These are phyloP conservation scores for Talaromyces sp. DNA, from an alignment of 2,329 filamentous ascomycete species.

Conservation along the genomic window DNA sequence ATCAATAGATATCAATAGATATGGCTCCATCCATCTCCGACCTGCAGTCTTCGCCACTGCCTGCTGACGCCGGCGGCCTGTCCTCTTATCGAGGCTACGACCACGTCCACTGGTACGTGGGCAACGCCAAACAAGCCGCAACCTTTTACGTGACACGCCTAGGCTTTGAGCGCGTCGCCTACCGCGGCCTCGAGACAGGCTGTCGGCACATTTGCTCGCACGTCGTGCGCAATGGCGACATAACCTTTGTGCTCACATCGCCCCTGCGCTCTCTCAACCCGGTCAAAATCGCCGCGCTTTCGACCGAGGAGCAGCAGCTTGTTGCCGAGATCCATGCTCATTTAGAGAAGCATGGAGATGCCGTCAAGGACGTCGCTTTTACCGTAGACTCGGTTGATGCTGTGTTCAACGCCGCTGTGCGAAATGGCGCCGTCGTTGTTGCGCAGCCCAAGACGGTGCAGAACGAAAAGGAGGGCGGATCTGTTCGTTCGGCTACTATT, in stretches of 20 bases:
- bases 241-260: conserved; percentile 41
- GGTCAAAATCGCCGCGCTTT: conserved; percentile 50
- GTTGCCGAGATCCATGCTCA: conserved; percentile 75
- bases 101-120: conserved; percentile 93
- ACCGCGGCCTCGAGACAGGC: conserved; percentile 83
- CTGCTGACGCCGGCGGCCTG: conserved; percentile 19
- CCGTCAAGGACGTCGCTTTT: conserved; percentile 91
- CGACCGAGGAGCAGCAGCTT: conserved; percentile 59
- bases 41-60: conserved; percentile 6
- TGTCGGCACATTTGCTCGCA: conserved; percentile 77
- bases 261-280: conserved; percentile 49
- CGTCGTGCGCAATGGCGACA: conserved; percentile 50
- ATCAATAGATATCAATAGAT: neutral
- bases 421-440: conserved; percentile 38
- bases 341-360: conserved; percentile 83
- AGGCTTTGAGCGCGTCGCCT: conserved; percentile 78
- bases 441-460: conserved; percentile 51
- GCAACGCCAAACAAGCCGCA: conserved; percentile 93
- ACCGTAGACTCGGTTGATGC: conserved; percentile 84
- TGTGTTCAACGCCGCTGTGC: conserved; percentile 71
- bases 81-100: conserved; percentile 71
- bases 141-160: conserved; percentile 83
- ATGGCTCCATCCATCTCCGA: conserved; percentile 15
- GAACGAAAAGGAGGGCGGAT: conserved; percentile 54
- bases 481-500: conserved; percentile 72